phyloP scores from a whole-genome alignment of 495 filamentous ascomycete species.

The Xylaria bambusicola region DNA sequence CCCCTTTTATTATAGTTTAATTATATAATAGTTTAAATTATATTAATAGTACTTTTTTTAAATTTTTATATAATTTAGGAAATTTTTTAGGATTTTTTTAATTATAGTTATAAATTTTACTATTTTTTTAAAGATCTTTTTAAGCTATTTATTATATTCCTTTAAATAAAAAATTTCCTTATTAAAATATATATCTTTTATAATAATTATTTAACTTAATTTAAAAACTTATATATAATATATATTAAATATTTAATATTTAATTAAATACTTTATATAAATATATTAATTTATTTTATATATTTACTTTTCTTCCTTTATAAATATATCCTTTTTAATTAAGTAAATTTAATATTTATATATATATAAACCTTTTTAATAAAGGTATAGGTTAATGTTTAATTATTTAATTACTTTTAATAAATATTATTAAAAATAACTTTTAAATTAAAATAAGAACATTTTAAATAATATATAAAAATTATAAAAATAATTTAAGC shows the following conservation, averaged over 20 bases:
- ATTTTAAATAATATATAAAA: slow-evolving; percentile 1
- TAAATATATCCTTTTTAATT: slow-evolving; percentile 9
- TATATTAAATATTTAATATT: background rate
- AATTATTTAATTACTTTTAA: background rate
- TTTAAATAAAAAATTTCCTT: too few relatives aligned
- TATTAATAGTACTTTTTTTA: too few relatives aligned
- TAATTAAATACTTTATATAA: background rate
- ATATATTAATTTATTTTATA: background rate
- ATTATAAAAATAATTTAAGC: background rate
- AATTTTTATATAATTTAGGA: too few relatives aligned
- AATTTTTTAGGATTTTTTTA: too few relatives aligned
- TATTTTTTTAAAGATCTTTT: too few relatives aligned
- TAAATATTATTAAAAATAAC: slow-evolving; percentile 4
- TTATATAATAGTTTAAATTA: too few relatives aligned
- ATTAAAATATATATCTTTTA: too few relatives aligned
- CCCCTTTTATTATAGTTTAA: too few relatives aligned
- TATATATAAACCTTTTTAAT: slow-evolving; percentile 15
- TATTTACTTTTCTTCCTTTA: background rate
- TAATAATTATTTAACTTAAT: too few relatives aligned
- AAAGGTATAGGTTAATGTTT: slow-evolving; percentile 1
- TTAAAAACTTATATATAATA: background rate
- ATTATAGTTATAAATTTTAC: too few relatives aligned
- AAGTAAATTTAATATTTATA: slow-evolving; percentile 15
- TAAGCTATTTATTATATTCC: too few relatives aligned
- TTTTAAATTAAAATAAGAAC: background rate